phyloP scores from a whole-genome alignment of 441 rosid species.

The Eruca vesicaria region DNA sequence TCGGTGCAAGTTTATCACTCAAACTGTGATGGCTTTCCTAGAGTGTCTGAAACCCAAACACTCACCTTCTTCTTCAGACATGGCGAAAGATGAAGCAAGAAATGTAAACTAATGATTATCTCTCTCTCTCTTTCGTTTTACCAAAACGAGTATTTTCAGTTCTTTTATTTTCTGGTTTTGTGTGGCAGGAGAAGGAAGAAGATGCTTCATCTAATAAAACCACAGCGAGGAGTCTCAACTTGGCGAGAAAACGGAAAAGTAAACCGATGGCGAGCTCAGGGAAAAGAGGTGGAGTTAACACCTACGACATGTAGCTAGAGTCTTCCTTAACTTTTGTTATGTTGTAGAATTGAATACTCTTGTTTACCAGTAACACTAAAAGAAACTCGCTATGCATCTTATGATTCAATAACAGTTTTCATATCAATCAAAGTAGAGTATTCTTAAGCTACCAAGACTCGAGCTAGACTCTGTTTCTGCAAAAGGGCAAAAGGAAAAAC shows the following conservation, averaged over 20 bases:
- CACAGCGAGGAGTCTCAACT: constrained; percentile 9
- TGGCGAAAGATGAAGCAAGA: constrained; percentile 10
- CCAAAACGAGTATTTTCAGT: neutral
- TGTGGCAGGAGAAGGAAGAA: constrained; percentile 10
- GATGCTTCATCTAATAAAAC: constrained; percentile 9
- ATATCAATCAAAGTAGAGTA: constrained; percentile 10
- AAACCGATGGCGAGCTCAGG: constrained; percentile 24
- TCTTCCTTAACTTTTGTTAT: neutral
- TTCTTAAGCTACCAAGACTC: constrained; percentile 14
- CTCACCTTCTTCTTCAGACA: constrained; percentile 18
- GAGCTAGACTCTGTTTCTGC: neutral
- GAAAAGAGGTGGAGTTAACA: constrained; percentile 27
- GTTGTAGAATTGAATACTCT: constrained; percentile 5
- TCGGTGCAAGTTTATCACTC: constrained; percentile 13
- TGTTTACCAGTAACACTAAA: neutral
- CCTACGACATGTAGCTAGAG: constrained; percentile 16
- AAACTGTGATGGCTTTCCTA: constrained; percentile 11
- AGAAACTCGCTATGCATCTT: constrained; percentile 5
- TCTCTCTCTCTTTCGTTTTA: neutral
- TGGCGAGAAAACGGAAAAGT: neutral
- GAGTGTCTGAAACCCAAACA: constrained; percentile 10
- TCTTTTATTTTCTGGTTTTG: neutral
- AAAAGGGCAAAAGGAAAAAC: neutral
- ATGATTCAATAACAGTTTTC: neutral
- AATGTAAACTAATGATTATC: neutral